Evolutionary conservation across 305 asterid genomes (phyloP).

Genomic region (Fraxinus ornus): DNA sequence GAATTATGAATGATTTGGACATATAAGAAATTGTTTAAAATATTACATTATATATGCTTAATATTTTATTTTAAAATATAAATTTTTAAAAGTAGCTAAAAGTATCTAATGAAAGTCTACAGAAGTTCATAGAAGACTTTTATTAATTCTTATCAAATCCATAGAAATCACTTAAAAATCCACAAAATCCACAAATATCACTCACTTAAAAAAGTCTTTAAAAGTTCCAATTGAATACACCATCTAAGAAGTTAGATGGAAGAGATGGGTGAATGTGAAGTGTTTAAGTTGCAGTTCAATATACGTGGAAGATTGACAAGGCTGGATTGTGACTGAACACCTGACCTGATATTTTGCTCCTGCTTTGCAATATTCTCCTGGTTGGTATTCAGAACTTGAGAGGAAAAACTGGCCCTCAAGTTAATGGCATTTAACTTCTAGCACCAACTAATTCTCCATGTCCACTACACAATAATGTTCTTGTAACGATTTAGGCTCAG

Average conservation of each 20-base stretch:
- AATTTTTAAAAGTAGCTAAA: too few species aligned
- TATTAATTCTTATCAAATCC: too few species aligned
- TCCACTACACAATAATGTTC: neutral
- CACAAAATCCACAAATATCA: too few species aligned
- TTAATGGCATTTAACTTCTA: neutral
- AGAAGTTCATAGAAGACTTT: too few species aligned
- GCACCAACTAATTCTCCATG: neutral
- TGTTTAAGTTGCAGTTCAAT: neutral
- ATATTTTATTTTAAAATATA: too few species aligned
- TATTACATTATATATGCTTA: too few species aligned
- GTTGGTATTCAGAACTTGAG: neutral
- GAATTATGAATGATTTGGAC: too few species aligned
- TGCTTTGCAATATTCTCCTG: neutral
- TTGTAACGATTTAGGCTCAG: neutral
- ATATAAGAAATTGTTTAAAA: too few species aligned
- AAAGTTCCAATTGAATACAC: too few species aligned
- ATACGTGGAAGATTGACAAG: conserved; percentile 16
- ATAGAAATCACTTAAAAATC: too few species aligned
- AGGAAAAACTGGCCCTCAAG: neutral
- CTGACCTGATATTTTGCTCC: conserved; percentile 15
- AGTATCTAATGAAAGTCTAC: too few species aligned
- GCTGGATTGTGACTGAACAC: conserved; percentile 19
- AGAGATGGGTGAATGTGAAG: neutral
- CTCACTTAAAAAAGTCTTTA: too few species aligned
- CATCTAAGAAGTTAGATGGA: neutral